Percentiles rank a stretch among this genome's conserved stretches.
phyloP scores from a whole-genome alignment of 2,329 filamentous ascomycete genomes.

The Aspergillus persii region DNA sequence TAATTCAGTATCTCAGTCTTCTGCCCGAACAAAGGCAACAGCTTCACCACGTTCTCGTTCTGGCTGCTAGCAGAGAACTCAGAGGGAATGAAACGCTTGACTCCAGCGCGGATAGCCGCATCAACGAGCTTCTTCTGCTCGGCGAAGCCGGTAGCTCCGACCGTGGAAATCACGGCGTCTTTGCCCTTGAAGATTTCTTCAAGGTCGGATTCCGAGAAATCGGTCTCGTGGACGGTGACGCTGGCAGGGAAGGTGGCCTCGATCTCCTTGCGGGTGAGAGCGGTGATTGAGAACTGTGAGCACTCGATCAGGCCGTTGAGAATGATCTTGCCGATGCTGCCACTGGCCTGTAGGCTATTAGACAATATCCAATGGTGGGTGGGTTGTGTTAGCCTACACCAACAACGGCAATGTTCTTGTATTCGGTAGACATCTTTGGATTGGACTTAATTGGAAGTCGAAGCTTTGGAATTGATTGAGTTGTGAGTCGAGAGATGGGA shows the following conservation, averaged over 20 bases:
- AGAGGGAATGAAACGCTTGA: constrained; percentile 34
- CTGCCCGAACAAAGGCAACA: constrained; percentile 23
- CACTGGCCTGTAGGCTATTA: constrained; percentile 18
- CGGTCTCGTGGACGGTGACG: constrained; percentile 21
- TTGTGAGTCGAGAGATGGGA: neutral
- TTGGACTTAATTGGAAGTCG: neutral
- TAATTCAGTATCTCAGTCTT: constrained; percentile 48
- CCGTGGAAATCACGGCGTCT: constrained; percentile 30
- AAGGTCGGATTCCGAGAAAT: constrained; percentile 25
- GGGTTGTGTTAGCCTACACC: constrained; percentile 13
- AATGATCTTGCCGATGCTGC: constrained; percentile 24
- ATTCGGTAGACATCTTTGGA: constrained; percentile 6
- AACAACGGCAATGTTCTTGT: constrained; percentile 16
- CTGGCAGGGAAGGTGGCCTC: constrained; percentile 18
- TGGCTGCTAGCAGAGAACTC: constrained; percentile 32
- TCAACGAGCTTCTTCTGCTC: constrained; percentile 34
- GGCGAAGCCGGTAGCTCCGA: constrained; percentile 22
- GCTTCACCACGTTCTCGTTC: constrained; percentile 21
- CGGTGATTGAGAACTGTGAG: constrained; percentile 20
- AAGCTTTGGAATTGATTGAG: neutral
- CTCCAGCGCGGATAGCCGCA: constrained; percentile 30
- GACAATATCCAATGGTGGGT: neutral
- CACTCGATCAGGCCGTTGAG: constrained; percentile 15
- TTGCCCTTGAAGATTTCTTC: constrained; percentile 26
- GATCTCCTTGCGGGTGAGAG: constrained; percentile 23